Conservation (phyloP, 192 early-diverging fungal species). For the Linnemannia exigua region DNA sequence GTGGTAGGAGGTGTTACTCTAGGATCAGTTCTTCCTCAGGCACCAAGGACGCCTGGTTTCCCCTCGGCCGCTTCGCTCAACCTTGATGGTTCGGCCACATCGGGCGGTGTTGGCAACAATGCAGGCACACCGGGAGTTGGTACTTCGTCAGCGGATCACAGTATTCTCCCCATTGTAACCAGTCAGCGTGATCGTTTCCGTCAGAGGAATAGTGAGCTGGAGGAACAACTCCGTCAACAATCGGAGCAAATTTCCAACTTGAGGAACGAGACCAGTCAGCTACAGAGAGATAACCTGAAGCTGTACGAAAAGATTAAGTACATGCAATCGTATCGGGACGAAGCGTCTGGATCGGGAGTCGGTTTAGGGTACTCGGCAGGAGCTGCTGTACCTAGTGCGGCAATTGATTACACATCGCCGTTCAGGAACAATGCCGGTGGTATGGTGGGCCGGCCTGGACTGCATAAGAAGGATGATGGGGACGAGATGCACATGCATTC, state of each 20-base stretch:
- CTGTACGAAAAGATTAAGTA: conserved; percentile 93
- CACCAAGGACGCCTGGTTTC: conserved; percentile 42
- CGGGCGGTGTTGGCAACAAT: neutral
- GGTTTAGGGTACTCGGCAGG: conserved; percentile 12
- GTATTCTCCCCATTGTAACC: conserved; percentile 88
- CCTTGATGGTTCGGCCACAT: conserved; percentile 8
- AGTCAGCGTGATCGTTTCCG: conserved; percentile 92
- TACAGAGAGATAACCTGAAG: conserved; percentile 89
- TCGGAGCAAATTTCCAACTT: conserved; percentile 68
- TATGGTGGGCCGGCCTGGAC: conserved; percentile 16
- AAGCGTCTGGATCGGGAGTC: conserved; percentile 24
- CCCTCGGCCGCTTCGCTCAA: conserved; percentile 22
- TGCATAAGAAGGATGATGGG: conserved; percentile 49
- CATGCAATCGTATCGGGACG: conserved; percentile 77
- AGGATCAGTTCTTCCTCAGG: conserved; percentile 27
- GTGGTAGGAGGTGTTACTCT: conserved; percentile 47
- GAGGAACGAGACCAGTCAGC: conserved; percentile 70
- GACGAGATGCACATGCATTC: conserved; percentile 53
- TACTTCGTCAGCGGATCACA: conserved; percentile 43
- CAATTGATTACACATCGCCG: conserved; percentile 53
- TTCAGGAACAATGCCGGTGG: conserved; percentile 25
- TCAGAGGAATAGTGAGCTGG: conserved; percentile 88
- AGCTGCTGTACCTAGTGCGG: conserved; percentile 30
- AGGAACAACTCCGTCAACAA: conserved; percentile 73
- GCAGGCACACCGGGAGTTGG: conserved; percentile 4